phyloP scores from a whole-genome alignment of 2,329 filamentous ascomycete species.

The Phoma sp. region DNA sequence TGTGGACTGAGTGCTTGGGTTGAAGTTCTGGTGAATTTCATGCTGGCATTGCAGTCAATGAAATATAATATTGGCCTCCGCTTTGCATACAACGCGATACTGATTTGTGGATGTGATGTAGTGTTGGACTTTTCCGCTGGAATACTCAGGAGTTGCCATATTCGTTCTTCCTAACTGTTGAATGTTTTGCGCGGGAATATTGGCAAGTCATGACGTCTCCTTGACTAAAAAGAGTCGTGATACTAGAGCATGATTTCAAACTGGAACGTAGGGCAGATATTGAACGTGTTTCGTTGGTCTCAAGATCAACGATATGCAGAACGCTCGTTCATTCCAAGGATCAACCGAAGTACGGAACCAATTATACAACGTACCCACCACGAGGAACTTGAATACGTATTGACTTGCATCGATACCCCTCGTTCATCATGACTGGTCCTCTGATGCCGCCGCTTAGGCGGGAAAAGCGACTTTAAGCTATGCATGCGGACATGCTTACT shows the following conservation, averaged over 20 bases:
- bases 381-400: neutral
- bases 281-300: neutral
- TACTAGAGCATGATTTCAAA: no score
- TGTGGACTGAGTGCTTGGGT: neutral
- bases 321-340: neutral
- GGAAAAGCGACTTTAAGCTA: neutral
- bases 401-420: neutral
- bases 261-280: no score
- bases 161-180: no score
- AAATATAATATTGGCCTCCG: neutral
- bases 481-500: neutral
- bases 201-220: neutral
- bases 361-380: neutral
- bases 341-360: constrained; percentile 10
- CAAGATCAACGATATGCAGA: neutral
- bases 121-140: neutral
- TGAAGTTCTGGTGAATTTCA: neutral
- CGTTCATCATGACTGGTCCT: neutral
- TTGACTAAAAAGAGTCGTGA: no score
- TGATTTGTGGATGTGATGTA: neutral
- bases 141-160: no score
- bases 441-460: neutral
- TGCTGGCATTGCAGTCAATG: neutral
- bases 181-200: no score
- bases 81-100: neutral